Evolutionary conservation across 1,284 basidiomycete species (phyloP), one percentile per base, ranked within the genome.

Genomic region (Phaffia rhodozyma): DNA sequence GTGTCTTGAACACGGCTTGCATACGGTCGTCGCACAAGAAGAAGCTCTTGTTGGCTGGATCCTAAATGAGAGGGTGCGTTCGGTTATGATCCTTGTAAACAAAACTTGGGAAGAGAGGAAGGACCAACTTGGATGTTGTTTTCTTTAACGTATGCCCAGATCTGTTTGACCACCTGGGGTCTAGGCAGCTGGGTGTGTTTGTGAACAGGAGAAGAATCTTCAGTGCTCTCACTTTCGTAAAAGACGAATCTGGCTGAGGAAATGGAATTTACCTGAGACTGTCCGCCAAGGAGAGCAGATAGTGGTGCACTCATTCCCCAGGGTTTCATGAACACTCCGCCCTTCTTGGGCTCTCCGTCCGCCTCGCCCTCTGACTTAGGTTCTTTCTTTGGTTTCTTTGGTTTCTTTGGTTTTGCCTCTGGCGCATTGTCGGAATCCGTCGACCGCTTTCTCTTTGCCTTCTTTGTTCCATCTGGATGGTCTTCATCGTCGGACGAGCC

Each of bases 121-220:
- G 23, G 25, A 52, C 61, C 9, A 4, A 58, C 61, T 69, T 81
- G 79, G n/a, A 80, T 70, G 55, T 75, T 73, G 48, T 77, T 72
- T 25, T 68, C 74, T 68, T 81, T 81, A 70, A 81, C 76, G 67
- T 80, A 79, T 13, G 70, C 77, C 79, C 79, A 81, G n/a, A 81
- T 75, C 64, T 77, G 72, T 70, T 81, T 80, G 62, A 80, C 79
- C 9, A 76, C 75, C 64, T 78, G 78, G 2, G 78, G 78, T 48
- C 79, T 72, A 5, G 79, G 79, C 67, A 72, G 71, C 70, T 71
- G 58, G 13, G 54, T 18, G 49, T 16, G n/a, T 54, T 13, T 25
- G 21, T 29, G 61, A 25, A 71, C 66, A 38, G 34, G 5, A 6
- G 38, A 29, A 25, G 18, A 43, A 16, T 11, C 5, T 11, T 43